phyloP scores from a whole-genome alignment of 1,284 basidiomycete genomes.

The Fomitopsis schrenkii region DNA sequence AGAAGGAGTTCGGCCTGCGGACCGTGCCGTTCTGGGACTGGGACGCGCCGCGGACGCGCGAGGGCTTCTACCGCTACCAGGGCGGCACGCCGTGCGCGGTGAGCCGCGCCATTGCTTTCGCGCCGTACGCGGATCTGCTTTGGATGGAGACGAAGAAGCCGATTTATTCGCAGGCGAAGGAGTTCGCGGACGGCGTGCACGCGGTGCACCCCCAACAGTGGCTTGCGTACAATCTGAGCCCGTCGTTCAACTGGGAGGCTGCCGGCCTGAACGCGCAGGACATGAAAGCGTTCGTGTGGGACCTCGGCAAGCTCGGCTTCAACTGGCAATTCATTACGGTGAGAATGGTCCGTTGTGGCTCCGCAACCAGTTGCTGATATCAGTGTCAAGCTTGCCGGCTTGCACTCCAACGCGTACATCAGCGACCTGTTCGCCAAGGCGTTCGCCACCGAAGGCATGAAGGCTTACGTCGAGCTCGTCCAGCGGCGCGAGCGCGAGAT shows the following conservation, averaged over 20 bases:
- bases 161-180: conserved; percentile 89
- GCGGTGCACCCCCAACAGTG: conserved; percentile 81
- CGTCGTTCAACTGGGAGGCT: conserved; percentile 91
- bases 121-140: conserved; percentile 87
- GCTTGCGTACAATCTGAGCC: conserved; percentile 93
- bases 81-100: conserved; percentile 95
- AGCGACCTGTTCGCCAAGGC: conserved; percentile 88
- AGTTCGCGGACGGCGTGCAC: conserved; percentile 90
- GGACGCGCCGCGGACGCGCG: conserved; percentile 91
- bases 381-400: conserved; percentile 79
- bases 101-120: conserved; percentile 90
- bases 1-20: conserved; percentile 77
- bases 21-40: conserved; percentile 84
- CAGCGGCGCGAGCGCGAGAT: conserved; percentile 87
- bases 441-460: conserved; percentile 90
- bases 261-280: conserved; percentile 84
- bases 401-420: conserved; percentile 98
- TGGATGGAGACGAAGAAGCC: conserved; percentile 99
- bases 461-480: conserved; percentile 84
- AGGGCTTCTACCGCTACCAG: conserved; percentile 96
- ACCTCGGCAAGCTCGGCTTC: conserved; percentile 89
- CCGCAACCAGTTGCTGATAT: background rate
- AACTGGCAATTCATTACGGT: conserved; percentile 99
- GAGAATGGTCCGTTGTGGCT: conserved; percentile 24
- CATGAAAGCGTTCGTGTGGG: conserved; percentile 92